Evolutionary conservation across 805 yeast species (phyloP).

Genomic region (Nakazawaea ishiwadae): DNA sequence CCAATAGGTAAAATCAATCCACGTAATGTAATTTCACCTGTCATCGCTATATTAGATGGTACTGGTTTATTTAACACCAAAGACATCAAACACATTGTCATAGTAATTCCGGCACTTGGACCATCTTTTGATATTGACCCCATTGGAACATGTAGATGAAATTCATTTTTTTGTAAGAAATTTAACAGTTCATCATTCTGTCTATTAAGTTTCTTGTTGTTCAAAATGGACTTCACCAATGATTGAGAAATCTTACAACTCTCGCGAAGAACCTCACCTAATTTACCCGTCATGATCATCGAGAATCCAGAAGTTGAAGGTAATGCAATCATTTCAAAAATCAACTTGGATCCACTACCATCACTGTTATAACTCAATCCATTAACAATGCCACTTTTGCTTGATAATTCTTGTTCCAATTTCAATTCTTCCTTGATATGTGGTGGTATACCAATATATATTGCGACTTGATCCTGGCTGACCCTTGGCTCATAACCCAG

Average conservation of each 20-base stretch:
- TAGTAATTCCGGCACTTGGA: constrained; percentile 46
- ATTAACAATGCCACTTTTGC: constrained; percentile 69
- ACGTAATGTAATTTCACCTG: constrained; percentile 78
- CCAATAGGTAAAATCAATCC: constrained; percentile 82
- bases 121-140: constrained; percentile 45
- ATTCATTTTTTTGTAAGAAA: constrained; percentile 48
- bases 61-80: constrained; percentile 38
- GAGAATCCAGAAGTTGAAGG: constrained; percentile 39
- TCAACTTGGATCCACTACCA: constrained; percentile 78
- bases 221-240: constrained; percentile 56
- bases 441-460: constrained; percentile 59
- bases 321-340: constrained; percentile 73
- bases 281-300: constrained; percentile 70
- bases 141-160: constrained; percentile 48
- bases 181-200: constrained; percentile 31
- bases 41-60: constrained; percentile 62
- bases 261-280: constrained; percentile 79
- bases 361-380: constrained; percentile 85
- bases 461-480: constrained; percentile 51
- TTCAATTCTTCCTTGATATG: constrained; percentile 36
- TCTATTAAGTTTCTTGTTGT: constrained; percentile 18
- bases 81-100: constrained; percentile 43
- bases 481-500: constrained; percentile 35
- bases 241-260: constrained; percentile 76
- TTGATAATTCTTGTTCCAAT: constrained; percentile 42